A percentile compares a stretch with the other conserved stretches of the same genome.
These are phyloP conservation scores for Ophiostoma sp. DNA, from an alignment of 2,329 filamentous ascomycete species.

Conservation along the genomic window DNA sequence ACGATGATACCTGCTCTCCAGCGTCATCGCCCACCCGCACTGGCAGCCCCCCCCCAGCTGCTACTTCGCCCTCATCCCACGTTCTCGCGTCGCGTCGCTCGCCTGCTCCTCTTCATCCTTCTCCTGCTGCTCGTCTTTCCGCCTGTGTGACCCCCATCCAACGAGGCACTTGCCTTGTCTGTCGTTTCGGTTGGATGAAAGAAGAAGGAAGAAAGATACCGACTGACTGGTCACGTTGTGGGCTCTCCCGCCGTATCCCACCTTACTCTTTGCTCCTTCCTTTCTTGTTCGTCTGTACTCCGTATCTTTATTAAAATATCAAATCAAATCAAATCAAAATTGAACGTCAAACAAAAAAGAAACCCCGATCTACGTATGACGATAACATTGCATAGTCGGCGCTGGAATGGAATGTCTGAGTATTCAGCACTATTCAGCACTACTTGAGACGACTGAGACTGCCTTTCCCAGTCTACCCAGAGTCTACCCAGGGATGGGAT, in stretches of 20 bases:
- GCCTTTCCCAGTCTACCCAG: background rate
- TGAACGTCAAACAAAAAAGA: background rate
- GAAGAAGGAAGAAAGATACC: background rate
- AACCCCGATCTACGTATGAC: background rate
- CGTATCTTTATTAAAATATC: too few relatives aligned
- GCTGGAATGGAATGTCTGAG: background rate
- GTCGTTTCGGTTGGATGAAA: background rate
- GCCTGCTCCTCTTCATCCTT: background rate
- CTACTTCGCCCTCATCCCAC: background rate
- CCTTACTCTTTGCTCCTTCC: too few relatives aligned
- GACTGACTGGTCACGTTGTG: background rate
- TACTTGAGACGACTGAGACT: background rate
- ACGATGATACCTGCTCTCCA: background rate
- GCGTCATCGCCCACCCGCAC: conserved; percentile 7
- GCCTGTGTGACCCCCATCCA: background rate
- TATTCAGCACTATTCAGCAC: background rate
- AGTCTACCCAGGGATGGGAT: conserved; percentile 4
- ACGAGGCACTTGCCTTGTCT: background rate
- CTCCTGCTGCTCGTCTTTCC: background rate
- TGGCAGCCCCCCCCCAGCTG: background rate
- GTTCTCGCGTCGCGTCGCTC: background rate
- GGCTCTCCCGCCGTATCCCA: background rate
- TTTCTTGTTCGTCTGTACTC: too few relatives aligned
- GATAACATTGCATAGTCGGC: background rate
- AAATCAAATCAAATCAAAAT: background rate